These are phyloP conservation scores for Lathyrus sativus DNA, from an alignment of 306 rosid species.

Conservation along the genomic window DNA sequence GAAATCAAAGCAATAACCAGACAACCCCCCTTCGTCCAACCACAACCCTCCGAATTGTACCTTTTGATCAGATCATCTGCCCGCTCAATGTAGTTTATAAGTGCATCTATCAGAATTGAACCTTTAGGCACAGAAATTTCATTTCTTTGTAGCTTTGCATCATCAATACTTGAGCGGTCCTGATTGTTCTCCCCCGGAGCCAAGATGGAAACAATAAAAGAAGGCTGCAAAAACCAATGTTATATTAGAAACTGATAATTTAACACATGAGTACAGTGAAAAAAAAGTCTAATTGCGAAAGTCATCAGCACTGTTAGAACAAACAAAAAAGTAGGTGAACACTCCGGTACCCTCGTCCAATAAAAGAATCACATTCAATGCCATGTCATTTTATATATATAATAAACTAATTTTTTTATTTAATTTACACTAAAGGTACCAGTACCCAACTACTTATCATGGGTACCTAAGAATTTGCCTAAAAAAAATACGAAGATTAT, in stretches of 20 bases:
- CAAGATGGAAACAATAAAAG: conserved; percentile 73
- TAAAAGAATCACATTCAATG: too few relatives aligned
- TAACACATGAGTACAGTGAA: conserved; percentile 18
- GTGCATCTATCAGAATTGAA: conserved; percentile 54
- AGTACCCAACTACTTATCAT: too few relatives aligned
- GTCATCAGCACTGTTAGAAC: conserved; percentile 12
- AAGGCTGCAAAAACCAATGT: conserved; percentile 66
- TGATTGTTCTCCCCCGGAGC: conserved; percentile 47
- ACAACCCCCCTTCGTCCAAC: background rate
- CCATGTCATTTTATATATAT: too few relatives aligned
- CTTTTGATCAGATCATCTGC: conserved; percentile 55
- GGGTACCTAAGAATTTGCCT: too few relatives aligned
- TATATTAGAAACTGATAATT: conserved; percentile 26
- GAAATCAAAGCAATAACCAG: conserved; percentile 20
- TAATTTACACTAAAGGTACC: too few relatives aligned
- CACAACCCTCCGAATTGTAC: conserved; percentile 39
- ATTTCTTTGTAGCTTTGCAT: conserved; percentile 49
- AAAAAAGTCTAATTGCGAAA: conserved; percentile 8
- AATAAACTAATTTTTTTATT: too few relatives aligned
- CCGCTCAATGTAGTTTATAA: conserved; percentile 55
- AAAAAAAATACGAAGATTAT: background rate
- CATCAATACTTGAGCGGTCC: conserved; percentile 48
- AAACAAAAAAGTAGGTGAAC: background rate
- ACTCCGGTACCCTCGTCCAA: too few relatives aligned
- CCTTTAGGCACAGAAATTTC: conserved; percentile 50